A percentile compares a stretch with the other conserved stretches of the same genome.
phyloP scores from a whole-genome alignment of 1,284 basidiomycete species.

The Cutaneotrichosporon sp. region DNA sequence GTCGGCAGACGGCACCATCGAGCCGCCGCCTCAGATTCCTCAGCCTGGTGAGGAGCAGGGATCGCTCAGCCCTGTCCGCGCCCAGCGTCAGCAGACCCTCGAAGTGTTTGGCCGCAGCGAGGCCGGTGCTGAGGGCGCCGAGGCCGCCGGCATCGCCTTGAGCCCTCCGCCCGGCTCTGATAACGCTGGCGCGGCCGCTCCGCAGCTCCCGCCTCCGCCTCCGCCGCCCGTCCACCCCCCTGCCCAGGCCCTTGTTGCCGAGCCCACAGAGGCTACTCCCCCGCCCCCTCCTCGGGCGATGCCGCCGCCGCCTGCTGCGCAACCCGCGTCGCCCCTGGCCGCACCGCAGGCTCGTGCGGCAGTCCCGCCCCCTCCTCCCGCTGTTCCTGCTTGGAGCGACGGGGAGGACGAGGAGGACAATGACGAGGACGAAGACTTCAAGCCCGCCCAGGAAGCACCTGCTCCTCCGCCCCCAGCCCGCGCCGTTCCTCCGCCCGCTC shows the following conservation, averaged over 20 bases:
- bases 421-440: neutral
- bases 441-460: neutral
- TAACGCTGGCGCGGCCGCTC: neutral
- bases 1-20: constrained; percentile 31
- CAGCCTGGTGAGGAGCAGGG: constrained; percentile 21
- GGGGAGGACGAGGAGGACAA: constrained; percentile 37
- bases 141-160: constrained; percentile 17
- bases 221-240: neutral
- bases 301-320: constrained; percentile 7
- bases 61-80: neutral
- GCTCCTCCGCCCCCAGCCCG: constrained; percentile 22
- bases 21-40: constrained; percentile 41
- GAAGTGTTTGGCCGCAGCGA: constrained; percentile 15
- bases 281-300: constrained; percentile 1
- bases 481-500: constrained; percentile 18
- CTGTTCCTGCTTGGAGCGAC: constrained; percentile 28
- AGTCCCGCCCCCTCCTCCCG: neutral
- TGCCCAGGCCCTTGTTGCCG: neutral
- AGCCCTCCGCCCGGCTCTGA: neutral
- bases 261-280: constrained; percentile 13
- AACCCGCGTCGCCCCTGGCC: neutral
- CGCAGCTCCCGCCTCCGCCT: neutral
- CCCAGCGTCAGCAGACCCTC: constrained; percentile 3
- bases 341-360: neutral
- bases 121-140: constrained; percentile 28